Evolutionary conservation across 805 yeast genomes (phyloP).

Genomic region (Ogataea corticis): DNA sequence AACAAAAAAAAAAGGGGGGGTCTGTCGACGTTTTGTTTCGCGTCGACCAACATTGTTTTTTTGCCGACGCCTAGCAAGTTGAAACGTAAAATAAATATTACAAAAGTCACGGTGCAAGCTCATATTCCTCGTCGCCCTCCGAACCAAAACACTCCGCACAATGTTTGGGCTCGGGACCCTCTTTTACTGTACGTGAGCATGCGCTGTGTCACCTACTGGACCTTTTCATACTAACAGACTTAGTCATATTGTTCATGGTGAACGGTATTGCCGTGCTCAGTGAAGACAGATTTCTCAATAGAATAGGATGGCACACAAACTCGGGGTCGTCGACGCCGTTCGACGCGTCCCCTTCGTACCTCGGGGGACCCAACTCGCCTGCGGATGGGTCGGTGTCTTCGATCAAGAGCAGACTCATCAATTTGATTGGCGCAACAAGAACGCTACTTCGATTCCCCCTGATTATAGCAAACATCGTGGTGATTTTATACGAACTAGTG

Average conservation of each 20-base stretch:
- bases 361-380: slow-evolving; percentile 23
- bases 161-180: slow-evolving; percentile 61
- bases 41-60: background rate
- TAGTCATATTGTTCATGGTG: slow-evolving; percentile 48
- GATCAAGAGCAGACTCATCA: slow-evolving; percentile 50
- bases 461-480: slow-evolving; percentile 49
- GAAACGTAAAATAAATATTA: background rate
- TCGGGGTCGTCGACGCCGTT: slow-evolving; percentile 22
- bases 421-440: slow-evolving; percentile 58
- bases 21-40: background rate
- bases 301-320: slow-evolving; percentile 45
- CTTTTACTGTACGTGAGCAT: slow-evolving; percentile 40
- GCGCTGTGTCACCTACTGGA: background rate
- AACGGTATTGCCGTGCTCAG: slow-evolving; percentile 61
- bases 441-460: slow-evolving; percentile 59
- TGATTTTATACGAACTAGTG: slow-evolving; percentile 53
- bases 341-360: slow-evolving; percentile 12
- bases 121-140: background rate
- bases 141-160: background rate
- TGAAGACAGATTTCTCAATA: slow-evolving; percentile 56
- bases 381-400: slow-evolving; percentile 13
- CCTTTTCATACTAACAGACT: background rate
- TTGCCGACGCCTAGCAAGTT: background rate
- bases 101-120: background rate
- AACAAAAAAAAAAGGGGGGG: background rate